Evolutionary conservation across 441 rosid species (phyloP), one percentile per base, ranked within the genome.

Genomic region (Flueggea neowawraea): DNA sequence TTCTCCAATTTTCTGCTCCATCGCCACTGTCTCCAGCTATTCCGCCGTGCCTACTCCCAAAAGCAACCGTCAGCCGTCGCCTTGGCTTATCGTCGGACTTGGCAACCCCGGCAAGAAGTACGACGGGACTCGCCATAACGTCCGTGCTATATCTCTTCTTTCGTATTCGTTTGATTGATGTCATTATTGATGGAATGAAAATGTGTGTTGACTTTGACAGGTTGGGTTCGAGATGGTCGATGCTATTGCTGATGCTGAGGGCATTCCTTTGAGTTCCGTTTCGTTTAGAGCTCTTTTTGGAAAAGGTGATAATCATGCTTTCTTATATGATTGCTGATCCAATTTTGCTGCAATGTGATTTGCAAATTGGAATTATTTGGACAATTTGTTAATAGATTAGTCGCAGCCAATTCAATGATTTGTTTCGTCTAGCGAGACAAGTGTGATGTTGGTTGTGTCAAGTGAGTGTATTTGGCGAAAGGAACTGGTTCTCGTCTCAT

Each of bases 191-290:
- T n/a, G n/a, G n/a, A n/a, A n/a, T n/a, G n/a, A n/a, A n/a, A 39
- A 3, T 51, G 62, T 61, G 22, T 14, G 10, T 45, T 28, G 49
- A 36, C 28, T 39, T 55, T 52, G 15, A 45, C 75, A 95, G 99
- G 85, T 91, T 51, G 99, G 99, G 12, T 95, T 91, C 71, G 85
- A 78, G 84, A 82, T 91, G 94, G 78, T 94, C 10, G 97, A 91
- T 52, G 88, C 96, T 60, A 66, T 94, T 50, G 95, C 97, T 63
- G 87, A 84, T 53, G 90, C 91, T 66, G 92, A 91, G 73, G 90
- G 97, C 73, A 95, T 95, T 69, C 67, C 96, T 2, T 70, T 89
- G 74, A 75, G 54, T 74, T 69, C 73, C 4, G 80, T 86, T 61
- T 84, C 83, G 75, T 81, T 84, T 72, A 88, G 77, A 77, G 85